Evolutionary conservation across 441 rosid species (phyloP), one percentile per base, ranked within the genome.

Genomic region (Biscutella laevigata): DNA sequence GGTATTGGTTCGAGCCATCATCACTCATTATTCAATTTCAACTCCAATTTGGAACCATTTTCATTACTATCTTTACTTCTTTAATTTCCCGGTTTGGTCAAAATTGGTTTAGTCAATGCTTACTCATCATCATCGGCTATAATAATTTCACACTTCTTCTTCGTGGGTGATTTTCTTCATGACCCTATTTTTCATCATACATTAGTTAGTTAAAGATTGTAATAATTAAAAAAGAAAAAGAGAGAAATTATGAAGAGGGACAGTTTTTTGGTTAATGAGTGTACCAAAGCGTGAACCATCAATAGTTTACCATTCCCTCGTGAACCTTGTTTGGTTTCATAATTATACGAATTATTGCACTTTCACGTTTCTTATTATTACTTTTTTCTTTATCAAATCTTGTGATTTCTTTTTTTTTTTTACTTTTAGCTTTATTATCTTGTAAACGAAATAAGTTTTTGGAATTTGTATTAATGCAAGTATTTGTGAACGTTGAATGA

Each of bases 1-100:
- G 80, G 88, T 83, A 86, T 83, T 77, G 82, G 82, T 74, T 89
- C 88, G 64, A 75, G 76, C 84, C 83, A 83, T 81, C 81, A 83
- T 79, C 51, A 52, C 49, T 57, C 69, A 64, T 64, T 34, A 64
- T 64, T 49, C 64, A 1, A 34, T 49, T 56, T 64, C 59, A 64
- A 64, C 38, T n/a, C 59, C 64, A 48, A 16, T 62, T 68, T 63
- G 26, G 61, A 27, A 51, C 49, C 41, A 50, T 69, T 67, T 30
- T 44, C 26, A 56, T 50, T 57, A 38, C 60, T 68, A 63, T 62
- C 65, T 69, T 74, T 64, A 61, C 3, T 56, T 15, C 11, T 55
- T 66, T 63, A 43, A 45, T 64, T 69, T 57, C 71, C 73, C 70
- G 76, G 75, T 63, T 73, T 62, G 71, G 74, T 74, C 71, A 73